Conservation (phyloP, 345 rosid species). For the Noccaea caerulescens region DNA sequence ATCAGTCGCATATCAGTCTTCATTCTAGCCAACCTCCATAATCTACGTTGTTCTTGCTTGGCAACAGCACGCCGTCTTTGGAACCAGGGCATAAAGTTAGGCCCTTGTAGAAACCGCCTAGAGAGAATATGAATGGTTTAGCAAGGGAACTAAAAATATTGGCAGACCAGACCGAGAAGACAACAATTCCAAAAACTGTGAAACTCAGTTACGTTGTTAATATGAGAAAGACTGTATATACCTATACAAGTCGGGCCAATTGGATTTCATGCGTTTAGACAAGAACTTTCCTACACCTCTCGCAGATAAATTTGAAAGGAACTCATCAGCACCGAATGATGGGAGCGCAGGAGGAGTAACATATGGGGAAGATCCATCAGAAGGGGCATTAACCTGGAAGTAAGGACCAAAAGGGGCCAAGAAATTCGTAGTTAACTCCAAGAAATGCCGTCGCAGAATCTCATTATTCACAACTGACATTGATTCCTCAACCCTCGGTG, state of each 20-base stretch:
- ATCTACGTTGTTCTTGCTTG: conserved; percentile 81
- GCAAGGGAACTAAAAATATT: conserved; percentile 14
- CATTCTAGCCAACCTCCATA: conserved; percentile 90
- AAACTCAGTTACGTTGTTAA: conserved; percentile 20
- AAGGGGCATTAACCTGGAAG: conserved; percentile 72
- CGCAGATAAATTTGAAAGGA: conserved; percentile 72
- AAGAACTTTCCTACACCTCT: conserved; percentile 95
- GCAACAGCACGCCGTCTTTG: conserved; percentile 77
- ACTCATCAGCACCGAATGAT: conserved; percentile 67
- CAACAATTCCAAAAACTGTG: conserved; percentile 12
- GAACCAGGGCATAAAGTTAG: conserved; percentile 95
- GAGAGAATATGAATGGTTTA: conserved; percentile 41
- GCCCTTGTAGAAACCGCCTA: conserved; percentile 89
- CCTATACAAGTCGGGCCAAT: conserved; percentile 97
- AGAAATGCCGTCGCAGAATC: conserved; percentile 90
- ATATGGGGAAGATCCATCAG: conserved; percentile 90
- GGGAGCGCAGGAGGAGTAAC: conserved; percentile 86
- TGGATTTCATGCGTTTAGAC: conserved; percentile 90
- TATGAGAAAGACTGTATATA: conserved; percentile 34
- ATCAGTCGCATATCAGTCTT: conserved; percentile 69
- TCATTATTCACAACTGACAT: conserved; percentile 99
- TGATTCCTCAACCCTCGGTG: conserved; percentile 96
- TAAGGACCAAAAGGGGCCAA: conserved; percentile 98
- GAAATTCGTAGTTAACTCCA: conserved; percentile 95
- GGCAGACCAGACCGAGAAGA: conserved; percentile 1